phyloP scores from a whole-genome alignment of 1,284 basidiomycete genomes.

The Puccinia hordei region DNA sequence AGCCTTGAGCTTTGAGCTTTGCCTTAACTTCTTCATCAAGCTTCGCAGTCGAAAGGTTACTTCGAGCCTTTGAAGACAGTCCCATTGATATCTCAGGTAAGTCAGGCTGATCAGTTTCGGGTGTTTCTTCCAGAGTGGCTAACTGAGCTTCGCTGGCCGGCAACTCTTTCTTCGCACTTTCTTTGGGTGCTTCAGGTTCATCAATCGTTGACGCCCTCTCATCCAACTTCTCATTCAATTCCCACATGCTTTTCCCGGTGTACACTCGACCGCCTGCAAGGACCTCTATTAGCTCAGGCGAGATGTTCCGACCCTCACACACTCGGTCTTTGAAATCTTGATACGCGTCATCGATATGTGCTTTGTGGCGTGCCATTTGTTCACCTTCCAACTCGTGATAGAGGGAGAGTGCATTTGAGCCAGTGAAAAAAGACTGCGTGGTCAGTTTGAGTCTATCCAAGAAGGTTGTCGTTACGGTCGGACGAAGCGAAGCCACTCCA shows the following conservation, averaged over 20 bases:
- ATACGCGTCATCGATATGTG: conserved; percentile 61
- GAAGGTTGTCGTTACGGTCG: conserved; percentile 60
- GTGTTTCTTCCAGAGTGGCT: background rate
- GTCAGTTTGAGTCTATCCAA: conserved; percentile 60
- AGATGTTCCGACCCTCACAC: conserved; percentile 59
- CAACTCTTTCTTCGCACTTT: background rate
- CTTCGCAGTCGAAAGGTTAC: background rate
- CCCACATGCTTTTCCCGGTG: conserved; percentile 60
- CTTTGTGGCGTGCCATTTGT: conserved; percentile 57
- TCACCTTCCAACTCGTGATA: conserved; percentile 58
- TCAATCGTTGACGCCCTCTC: background rate
- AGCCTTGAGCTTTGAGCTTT: background rate
- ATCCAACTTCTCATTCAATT: conserved; percentile 54
- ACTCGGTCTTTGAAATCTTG: conserved; percentile 58
- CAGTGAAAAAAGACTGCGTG: conserved; percentile 61
- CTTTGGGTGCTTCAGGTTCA: background rate
- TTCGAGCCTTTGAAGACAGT: background rate
- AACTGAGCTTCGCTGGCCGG: background rate
- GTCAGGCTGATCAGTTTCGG: conserved; percentile 1
- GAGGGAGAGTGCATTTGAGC: conserved; percentile 58
- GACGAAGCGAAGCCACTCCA: conserved; percentile 60
- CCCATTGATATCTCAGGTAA: background rate
- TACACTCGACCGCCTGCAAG: conserved; percentile 62
- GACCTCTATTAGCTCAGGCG: conserved; percentile 58
- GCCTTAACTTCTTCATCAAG: conserved; percentile 5